phyloP scores from a whole-genome alignment of 352 stramenopile genomes.

The Phytopythium kandeliae region DNA sequence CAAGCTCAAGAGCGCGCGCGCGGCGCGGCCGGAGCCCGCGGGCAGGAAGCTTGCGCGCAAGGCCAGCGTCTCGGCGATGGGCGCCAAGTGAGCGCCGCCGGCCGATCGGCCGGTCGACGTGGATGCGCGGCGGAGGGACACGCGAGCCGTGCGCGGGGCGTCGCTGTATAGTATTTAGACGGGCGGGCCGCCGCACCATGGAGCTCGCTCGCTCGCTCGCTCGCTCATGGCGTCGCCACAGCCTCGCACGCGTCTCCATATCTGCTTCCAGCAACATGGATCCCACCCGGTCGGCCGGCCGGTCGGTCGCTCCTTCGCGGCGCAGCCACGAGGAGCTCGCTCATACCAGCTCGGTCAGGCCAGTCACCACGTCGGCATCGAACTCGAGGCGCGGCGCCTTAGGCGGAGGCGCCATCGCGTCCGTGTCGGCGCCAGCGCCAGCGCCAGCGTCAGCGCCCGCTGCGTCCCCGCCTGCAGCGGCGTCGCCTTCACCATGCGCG shows the following conservation, averaged over 20 bases:
- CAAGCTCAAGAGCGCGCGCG: constrained; percentile 36
- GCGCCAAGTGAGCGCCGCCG: constrained; percentile 32
- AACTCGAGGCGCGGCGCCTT: constrained; percentile 61
- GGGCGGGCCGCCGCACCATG: too few species aligned
- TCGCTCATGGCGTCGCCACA: too few species aligned
- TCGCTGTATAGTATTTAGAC: constrained; percentile 3
- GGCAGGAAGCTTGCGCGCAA: constrained; percentile 51
- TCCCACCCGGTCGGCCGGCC: not conserved
- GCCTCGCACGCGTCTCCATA: not conserved
- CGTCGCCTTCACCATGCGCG: not conserved
- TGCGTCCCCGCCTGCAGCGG: not conserved
- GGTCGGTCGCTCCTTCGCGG: not conserved
- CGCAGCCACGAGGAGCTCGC: not conserved
- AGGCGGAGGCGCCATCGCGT: constrained; percentile 12
- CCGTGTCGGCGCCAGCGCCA: not conserved
- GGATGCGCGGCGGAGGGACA: too few species aligned
- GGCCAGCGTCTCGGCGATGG: constrained; percentile 20
- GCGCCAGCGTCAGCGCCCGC: not conserved
- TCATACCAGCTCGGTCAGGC: constrained; percentile 56
- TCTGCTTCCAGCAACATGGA: not conserved
- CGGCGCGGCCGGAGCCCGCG: constrained; percentile 22
- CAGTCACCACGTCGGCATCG: constrained; percentile 48
- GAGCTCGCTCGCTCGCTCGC: too few species aligned
- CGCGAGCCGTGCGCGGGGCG: too few species aligned
- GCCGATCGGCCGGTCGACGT: too few species aligned